phyloP scores from a whole-genome alignment of 179 eudicot genomes.

The Beta lomatogona region DNA sequence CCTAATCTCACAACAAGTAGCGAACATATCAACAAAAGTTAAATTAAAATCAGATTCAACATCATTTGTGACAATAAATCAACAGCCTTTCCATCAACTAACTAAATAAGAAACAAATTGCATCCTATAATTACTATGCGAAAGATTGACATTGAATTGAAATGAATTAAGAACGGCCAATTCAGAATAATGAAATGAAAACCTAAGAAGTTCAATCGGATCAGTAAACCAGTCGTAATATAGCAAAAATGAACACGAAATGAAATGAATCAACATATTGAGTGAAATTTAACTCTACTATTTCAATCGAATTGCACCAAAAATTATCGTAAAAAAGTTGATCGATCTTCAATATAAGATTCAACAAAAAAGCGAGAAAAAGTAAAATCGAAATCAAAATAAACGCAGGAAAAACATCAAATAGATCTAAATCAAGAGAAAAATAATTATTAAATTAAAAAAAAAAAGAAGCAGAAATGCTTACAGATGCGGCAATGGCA shows the following conservation, averaged over 20 bases:
- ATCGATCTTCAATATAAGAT: background rate
- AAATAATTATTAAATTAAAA: background rate
- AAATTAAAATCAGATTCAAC: background rate
- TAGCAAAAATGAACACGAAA: background rate
- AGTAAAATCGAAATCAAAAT: background rate
- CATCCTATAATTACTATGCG: background rate
- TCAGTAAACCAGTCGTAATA: background rate
- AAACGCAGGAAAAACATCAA: background rate
- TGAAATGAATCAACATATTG: background rate
- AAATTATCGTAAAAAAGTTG: background rate
- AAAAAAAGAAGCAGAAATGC: background rate
- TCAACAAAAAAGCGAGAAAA: background rate
- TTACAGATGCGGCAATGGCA: slow-evolving; percentile 17
- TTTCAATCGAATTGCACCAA: background rate
- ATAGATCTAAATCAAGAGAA: slow-evolving; percentile 20
- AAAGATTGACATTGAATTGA: background rate
- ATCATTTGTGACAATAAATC: background rate
- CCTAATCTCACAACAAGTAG: slow-evolving; percentile 38
- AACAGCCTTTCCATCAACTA: background rate
- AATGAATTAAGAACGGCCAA: background rate
- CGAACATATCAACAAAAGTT: slow-evolving; percentile 2
- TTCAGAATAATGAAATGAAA: background rate
- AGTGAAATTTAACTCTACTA: background rate
- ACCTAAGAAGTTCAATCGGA: background rate
- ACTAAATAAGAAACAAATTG: background rate